These are phyloP conservation scores for Spongospora subterranea DNA, from an alignment of 208 protist species.

Conservation along the genomic window DNA sequence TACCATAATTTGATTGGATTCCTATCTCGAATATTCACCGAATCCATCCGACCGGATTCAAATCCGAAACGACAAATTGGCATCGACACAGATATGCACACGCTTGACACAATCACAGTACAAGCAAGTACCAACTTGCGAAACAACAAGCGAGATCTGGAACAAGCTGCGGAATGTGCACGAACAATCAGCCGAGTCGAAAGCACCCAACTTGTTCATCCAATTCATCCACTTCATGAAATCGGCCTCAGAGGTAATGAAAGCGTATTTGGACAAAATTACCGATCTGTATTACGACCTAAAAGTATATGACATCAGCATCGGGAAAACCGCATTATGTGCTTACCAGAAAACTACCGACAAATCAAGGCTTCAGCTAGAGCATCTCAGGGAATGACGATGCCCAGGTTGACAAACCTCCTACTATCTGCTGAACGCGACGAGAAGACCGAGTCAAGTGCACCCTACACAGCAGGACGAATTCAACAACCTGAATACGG, in stretches of 20 bases:
- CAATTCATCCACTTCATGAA: not conserved
- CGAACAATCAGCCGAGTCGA: not conserved
- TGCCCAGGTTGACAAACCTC: not conserved
- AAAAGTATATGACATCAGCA: not conserved
- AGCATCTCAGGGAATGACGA: conserved; percentile 5
- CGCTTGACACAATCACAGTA: not conserved
- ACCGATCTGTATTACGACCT: not conserved
- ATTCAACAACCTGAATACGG: not conserved
- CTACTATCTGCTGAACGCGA: not conserved
- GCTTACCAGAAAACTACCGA: not conserved
- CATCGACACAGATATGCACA: not conserved
- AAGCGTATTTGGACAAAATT: not conserved
- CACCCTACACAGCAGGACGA: not conserved
- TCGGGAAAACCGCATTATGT: not conserved
- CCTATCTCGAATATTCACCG: not conserved
- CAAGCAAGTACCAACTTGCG: not conserved
- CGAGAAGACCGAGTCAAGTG: not conserved
- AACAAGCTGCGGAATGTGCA: not conserved
- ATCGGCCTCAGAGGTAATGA: not conserved
- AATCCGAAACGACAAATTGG: not conserved
- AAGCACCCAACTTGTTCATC: not conserved
- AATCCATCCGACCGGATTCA: not conserved
- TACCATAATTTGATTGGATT: not conserved
- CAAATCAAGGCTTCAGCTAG: not conserved
- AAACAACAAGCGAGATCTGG: not conserved